phyloP scores from a whole-genome alignment of 192 early-diverging fungal species.

The Dissophora ornata region DNA sequence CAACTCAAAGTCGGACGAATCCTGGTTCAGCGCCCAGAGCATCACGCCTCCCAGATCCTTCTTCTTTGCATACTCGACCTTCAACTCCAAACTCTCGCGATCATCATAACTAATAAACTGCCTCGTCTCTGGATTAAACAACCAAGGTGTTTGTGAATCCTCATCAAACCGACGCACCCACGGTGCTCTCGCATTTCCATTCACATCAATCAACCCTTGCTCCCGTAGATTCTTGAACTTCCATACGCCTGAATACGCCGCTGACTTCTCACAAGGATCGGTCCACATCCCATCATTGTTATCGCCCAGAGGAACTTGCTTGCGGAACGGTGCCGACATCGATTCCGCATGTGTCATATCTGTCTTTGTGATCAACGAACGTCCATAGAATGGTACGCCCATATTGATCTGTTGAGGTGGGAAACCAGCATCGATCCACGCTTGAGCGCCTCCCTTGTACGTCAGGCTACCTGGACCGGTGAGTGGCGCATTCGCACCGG shows the following conservation, averaged over 20 bases:
- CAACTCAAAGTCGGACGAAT: constrained; percentile 68
- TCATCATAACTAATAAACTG: constrained; percentile 82
- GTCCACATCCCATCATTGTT: constrained; percentile 63
- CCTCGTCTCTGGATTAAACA: constrained; percentile 69
- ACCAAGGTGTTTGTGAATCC: constrained; percentile 74
- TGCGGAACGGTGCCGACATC: constrained; percentile 45
- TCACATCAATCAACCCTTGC: constrained; percentile 56
- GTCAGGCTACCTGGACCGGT: constrained; percentile 36
- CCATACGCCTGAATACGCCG: constrained; percentile 71
- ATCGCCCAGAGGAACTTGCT: constrained; percentile 62
- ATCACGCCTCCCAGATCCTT: constrained; percentile 71
- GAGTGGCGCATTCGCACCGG: constrained; percentile 64
- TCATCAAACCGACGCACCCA: constrained; percentile 77
- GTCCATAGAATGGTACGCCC: constrained; percentile 73
- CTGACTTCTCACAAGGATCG: constrained; percentile 62
- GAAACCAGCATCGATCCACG: constrained; percentile 69
- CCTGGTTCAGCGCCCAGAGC: constrained; percentile 77
- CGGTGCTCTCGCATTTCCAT: constrained; percentile 55
- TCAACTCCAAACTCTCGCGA: constrained; percentile 63
- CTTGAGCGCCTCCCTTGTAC: constrained; percentile 60
- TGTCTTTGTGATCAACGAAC: constrained; percentile 46
- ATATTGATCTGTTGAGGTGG: constrained; percentile 69
- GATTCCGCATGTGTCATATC: constrained; percentile 5
- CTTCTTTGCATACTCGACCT: constrained; percentile 66
- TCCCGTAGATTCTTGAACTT: constrained; percentile 72